A percentile compares a stretch with the other conserved stretches of the same genome.
phyloP scores from a whole-genome alignment of 2,329 filamentous ascomycete species.

The Magnaporthales sp. region DNA sequence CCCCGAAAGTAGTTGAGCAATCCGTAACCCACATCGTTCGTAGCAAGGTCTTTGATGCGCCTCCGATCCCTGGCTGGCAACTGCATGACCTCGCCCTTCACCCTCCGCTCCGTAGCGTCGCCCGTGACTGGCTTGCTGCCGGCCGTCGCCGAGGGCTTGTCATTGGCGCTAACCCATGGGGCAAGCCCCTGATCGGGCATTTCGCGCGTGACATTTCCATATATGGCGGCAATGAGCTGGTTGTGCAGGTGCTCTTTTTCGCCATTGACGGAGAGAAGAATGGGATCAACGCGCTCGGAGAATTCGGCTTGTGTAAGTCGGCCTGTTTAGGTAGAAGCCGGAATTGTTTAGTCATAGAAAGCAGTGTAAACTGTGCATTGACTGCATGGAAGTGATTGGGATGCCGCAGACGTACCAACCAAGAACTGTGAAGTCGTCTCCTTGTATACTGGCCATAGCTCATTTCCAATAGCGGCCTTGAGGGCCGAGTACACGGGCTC shows the following conservation, averaged over 20 bases:
- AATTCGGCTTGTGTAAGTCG: conserved; percentile 56
- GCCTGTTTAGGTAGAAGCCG: conserved; percentile 47
- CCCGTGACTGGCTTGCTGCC: conserved; percentile 55
- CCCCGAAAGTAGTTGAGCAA: neutral
- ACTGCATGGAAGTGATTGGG: neutral
- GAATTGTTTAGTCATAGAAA: conserved; percentile 52
- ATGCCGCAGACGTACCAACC: conserved; percentile 38
- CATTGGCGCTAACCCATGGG: conserved; percentile 63
- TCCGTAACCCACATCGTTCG: conserved; percentile 47
- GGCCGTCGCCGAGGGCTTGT: conserved; percentile 50
- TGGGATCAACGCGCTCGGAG: conserved; percentile 48
- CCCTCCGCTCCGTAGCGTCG: conserved; percentile 54
- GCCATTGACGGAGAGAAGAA: conserved; percentile 47
- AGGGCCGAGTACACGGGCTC: conserved; percentile 56
- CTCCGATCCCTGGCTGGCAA: conserved; percentile 57
- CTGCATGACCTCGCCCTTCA: conserved; percentile 65
- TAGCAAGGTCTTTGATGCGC: conserved; percentile 55
- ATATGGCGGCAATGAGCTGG: conserved; percentile 57
- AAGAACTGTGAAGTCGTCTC: conserved; percentile 54
- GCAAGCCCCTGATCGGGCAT: conserved; percentile 60
- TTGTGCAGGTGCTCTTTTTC: conserved; percentile 59
- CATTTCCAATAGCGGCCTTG: conserved; percentile 48
- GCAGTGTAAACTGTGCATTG: conserved; percentile 2
- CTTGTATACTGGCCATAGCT: conserved; percentile 58
- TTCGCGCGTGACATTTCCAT: conserved; percentile 61